Evolutionary conservation across 805 yeast genomes (phyloP).

Genomic region (Alloascoidea hylecoeti): DNA sequence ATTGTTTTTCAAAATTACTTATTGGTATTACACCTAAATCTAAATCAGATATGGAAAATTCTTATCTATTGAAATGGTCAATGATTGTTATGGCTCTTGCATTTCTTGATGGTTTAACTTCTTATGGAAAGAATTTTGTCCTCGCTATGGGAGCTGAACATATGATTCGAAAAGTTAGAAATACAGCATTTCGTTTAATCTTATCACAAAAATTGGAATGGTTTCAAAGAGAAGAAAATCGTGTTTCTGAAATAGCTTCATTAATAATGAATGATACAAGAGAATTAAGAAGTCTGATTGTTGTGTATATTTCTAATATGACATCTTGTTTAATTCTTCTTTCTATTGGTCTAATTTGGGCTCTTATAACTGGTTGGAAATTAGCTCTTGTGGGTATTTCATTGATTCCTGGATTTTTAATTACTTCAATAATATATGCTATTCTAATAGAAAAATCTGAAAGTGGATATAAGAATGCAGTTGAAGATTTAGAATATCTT

Average conservation of each 20-base stretch:
- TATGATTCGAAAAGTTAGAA: slow-evolving; percentile 48
- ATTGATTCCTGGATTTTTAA: slow-evolving; percentile 48
- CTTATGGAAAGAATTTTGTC: slow-evolving; percentile 33
- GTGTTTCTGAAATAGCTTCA: slow-evolving; percentile 38
- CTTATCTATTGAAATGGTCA: slow-evolving; percentile 47
- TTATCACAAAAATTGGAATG: slow-evolving; percentile 38
- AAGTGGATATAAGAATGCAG: slow-evolving; percentile 37
- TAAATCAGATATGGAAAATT: slow-evolving; percentile 7
- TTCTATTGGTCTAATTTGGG: slow-evolving; percentile 59
- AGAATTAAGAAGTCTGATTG: slow-evolving; percentile 52
- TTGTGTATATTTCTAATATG: slow-evolving; percentile 43
- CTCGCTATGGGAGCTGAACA: slow-evolving; percentile 49
- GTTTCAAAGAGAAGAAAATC: slow-evolving; percentile 24
- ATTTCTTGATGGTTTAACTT: slow-evolving; percentile 40
- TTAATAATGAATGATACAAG: slow-evolving; percentile 71
- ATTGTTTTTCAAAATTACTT: slow-evolving; percentile 55
- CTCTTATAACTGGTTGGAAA: slow-evolving; percentile 73
- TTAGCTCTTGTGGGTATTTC: slow-evolving; percentile 72
- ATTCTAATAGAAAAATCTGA: slow-evolving; percentile 38
- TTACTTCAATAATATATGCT: slow-evolving; percentile 39
- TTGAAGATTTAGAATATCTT: slow-evolving; percentile 38
- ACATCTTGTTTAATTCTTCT: slow-evolving; percentile 40
- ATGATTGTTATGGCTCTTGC: slow-evolving; percentile 49
- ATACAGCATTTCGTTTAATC: slow-evolving; percentile 30
- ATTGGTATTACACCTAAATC: slow-evolving; percentile 40